Evolutionary conservation across 768 basidiomycete species (phyloP).

Genomic region (Suillus hirtellus): DNA sequence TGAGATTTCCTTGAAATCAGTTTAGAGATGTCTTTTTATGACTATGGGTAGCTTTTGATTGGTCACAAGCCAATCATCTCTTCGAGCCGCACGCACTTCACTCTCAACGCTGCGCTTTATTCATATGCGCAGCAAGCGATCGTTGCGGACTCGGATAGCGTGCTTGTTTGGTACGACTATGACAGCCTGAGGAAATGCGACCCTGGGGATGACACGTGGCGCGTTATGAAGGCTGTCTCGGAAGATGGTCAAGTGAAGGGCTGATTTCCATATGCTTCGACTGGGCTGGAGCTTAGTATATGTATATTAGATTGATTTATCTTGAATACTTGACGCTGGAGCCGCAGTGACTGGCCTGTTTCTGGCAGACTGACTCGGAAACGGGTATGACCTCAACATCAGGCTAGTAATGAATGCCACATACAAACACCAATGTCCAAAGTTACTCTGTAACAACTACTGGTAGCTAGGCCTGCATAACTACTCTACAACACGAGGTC

Average conservation of each 20-base stretch:
- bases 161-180: slow-evolving; percentile 80
- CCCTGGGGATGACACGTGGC: slow-evolving; percentile 52
- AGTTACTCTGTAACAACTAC: background rate
- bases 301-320: background rate
- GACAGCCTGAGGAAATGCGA: slow-evolving; percentile 62
- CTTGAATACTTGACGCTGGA: background rate
- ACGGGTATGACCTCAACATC: background rate
- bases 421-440: background rate
- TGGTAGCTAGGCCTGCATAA: background rate
- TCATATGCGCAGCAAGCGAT: slow-evolving; percentile 62
- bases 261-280: background rate
- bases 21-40: slow-evolving; percentile 12
- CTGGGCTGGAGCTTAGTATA: background rate
- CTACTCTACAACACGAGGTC: background rate
- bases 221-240: slow-evolving; percentile 25
- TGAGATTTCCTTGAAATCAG: slow-evolving; percentile 31
- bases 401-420: background rate
- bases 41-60: slow-evolving; percentile 52
- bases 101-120: slow-evolving; percentile 55
- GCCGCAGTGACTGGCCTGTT: background rate
- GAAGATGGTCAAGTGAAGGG: background rate
- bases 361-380: background rate
- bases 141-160: slow-evolving; percentile 65
- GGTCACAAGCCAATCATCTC: slow-evolving; percentile 54
- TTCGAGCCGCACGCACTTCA: slow-evolving; percentile 45